A percentile compares a stretch with the other conserved stretches of the same genome.
Conservation (phyloP, 768 basidiomycete species). For the Gyrodon lividus region DNA sequence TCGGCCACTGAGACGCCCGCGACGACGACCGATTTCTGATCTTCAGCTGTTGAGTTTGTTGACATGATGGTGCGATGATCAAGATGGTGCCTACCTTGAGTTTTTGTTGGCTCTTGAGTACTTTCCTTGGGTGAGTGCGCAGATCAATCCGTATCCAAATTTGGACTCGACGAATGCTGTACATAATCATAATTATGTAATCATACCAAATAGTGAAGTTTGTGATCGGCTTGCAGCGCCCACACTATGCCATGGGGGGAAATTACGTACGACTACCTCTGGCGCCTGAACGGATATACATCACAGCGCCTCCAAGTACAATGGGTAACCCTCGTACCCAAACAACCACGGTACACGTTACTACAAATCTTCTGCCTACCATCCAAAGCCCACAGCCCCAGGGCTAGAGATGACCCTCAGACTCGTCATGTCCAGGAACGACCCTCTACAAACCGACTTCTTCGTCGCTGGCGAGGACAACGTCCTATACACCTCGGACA, state of each 20-base stretch:
- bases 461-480: constrained; percentile 4
- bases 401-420: constrained; percentile 26
- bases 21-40: not conserved
- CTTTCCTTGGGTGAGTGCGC: not conserved
- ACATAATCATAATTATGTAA: not conserved
- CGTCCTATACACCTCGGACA: constrained; percentile 19
- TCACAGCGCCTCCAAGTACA: no score
- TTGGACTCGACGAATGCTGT: constrained; percentile 1
- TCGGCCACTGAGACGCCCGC: not conserved
- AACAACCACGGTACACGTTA: no score
- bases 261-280: no score
- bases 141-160: not conserved
- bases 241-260: no score
- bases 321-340: no score
- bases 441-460: constrained; percentile 29
- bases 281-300: no score
- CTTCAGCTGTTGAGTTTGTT: not conserved
- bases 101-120: not conserved
- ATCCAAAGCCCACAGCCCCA: no score
- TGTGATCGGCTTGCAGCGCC: no score
- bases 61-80: constrained; percentile 1
- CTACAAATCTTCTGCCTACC: no score
- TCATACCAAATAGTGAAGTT: no score
- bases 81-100: constrained; percentile 1
- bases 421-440: constrained; percentile 22